phyloP scores from a whole-genome alignment of 2,329 filamentous ascomycete species.

The Xylariaceae sp. region DNA sequence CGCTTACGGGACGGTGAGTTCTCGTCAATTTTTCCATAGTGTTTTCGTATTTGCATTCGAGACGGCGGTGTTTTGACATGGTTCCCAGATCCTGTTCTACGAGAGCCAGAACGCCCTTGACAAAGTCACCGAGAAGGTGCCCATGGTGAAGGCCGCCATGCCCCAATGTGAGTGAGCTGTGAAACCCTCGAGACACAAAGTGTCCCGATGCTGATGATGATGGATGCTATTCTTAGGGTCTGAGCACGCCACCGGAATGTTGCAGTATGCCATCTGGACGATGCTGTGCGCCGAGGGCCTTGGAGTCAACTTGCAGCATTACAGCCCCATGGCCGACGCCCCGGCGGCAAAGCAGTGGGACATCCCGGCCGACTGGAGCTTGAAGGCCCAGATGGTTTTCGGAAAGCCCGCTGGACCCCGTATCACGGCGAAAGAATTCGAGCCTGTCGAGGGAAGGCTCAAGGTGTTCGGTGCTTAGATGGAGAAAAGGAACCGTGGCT shows the following conservation, averaged over 20 bases:
- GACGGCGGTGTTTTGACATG: background rate
- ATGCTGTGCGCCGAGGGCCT: conserved; percentile 23
- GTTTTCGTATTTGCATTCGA: background rate
- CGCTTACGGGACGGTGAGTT: conserved; percentile 15
- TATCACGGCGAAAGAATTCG: conserved; percentile 2
- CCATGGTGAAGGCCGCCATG: conserved; percentile 17
- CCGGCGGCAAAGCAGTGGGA: conserved; percentile 16
- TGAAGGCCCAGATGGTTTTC: conserved; percentile 25
- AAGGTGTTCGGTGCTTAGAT: conserved; percentile 14
- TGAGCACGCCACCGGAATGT: conserved; percentile 21
- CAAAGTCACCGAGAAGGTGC: background rate
- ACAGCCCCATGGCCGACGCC: conserved; percentile 17
- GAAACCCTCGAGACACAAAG: background rate
- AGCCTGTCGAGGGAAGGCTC: conserved; percentile 16
- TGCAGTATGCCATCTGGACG: conserved; percentile 21
- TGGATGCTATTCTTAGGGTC: conserved; percentile 6
- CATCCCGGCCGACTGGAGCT: conserved; percentile 19
- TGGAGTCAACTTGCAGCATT: conserved; percentile 20
- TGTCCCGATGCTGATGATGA: conserved; percentile 2
- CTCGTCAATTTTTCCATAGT: background rate
- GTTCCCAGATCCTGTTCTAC: conserved; percentile 20
- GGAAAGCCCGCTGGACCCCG: conserved; percentile 16
- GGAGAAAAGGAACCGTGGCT: too few relatives aligned
- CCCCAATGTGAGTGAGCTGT: conserved; percentile 15
- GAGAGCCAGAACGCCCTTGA: conserved; percentile 22